Evolutionary conservation across 2,329 filamentous ascomycete species (phyloP), one percentile per base, ranked within the genome.

Genomic region (Neurospora crassa): DNA sequence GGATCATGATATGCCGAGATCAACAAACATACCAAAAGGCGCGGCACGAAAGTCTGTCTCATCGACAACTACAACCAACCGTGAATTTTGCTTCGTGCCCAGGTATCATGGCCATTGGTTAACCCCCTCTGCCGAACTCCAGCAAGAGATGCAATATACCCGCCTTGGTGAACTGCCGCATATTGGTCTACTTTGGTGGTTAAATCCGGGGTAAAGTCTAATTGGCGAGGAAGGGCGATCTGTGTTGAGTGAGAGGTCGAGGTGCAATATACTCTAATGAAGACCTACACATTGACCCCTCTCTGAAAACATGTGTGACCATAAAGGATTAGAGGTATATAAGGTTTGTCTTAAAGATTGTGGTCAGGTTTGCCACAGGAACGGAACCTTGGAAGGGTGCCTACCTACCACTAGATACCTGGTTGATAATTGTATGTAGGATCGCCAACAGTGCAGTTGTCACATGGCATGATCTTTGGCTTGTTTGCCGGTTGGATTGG

Each of bases 141-240:
- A 41, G 11, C 14, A 42, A 67, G 34, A 67, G 34, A 68, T 71
- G 71, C 72, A 74, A 72, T 67, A 68, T 42, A 47, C 20, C 20
- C 45, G 68, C 18, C 40, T 34, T 42, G 16, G 11, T 68, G 68
- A 73, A 72, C 71, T 73, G 73, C 73, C 73, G 74, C 14, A 73
- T 72, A 75, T 74, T 75, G 73, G 10, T 24, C 41, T 67, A 29
- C 63, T 68, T 68, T 63, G 53, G 29, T 73, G 72, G 74, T 40
- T 75, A 75, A 74, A 74, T 74, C 67, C 41, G 59, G 71, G 70
- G 68, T 71, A 72, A 71, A 71, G 11, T 24, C 42, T 53, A n/a
- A 67, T 71, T 70, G 41, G 24, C 16, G 24, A 20, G n/a, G n/a
- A n/a, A 20, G 12, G n/a, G 20, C 10, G 67, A 43, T 20, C 4